phyloP scores from a whole-genome alignment of 2,329 filamentous ascomycete genomes.

The Ambrosiella cleistominuta region DNA sequence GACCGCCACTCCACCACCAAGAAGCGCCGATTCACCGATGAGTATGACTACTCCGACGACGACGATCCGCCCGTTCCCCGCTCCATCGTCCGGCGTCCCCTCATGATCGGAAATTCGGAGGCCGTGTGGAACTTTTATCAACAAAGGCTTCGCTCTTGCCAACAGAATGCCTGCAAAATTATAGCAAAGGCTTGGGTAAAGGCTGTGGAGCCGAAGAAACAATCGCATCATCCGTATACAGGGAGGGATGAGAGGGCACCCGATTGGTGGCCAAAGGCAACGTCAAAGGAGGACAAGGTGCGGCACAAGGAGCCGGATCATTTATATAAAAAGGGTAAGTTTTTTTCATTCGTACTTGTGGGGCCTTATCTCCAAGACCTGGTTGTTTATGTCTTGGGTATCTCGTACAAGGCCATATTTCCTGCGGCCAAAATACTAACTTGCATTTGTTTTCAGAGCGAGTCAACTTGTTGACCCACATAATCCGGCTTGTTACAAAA shows the following conservation, averaged over 20 bases:
- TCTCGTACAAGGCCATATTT: neutral
- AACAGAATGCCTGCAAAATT: conserved; percentile 54
- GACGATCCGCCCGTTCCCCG: conserved; percentile 1
- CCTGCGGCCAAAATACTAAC: neutral
- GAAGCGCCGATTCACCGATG: neutral
- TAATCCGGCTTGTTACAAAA: conserved; percentile 38
- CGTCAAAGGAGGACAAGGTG: conserved; percentile 34
- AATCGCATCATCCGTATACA: conserved; percentile 56
- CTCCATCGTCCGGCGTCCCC: neutral
- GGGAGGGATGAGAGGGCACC: conserved; percentile 43
- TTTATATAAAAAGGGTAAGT: conserved; percentile 45
- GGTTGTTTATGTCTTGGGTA: neutral
- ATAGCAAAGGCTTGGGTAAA: conserved; percentile 64
- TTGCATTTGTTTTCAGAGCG: conserved; percentile 28
- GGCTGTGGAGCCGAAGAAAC: conserved; percentile 58
- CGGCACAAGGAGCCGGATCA: conserved; percentile 60
- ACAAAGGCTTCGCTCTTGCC: conserved; percentile 44
- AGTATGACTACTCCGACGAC: conserved; percentile 2
- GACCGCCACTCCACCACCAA: neutral
- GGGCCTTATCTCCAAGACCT: neutral
- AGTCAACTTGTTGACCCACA: conserved; percentile 40
- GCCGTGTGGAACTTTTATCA: conserved; percentile 43
- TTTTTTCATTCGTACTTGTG: neutral
- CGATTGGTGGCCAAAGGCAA: conserved; percentile 47
- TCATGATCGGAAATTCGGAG: conserved; percentile 35